Evolutionary conservation across 1,284 basidiomycete genomes (phyloP), one percentile per base, ranked within the genome.

Genomic region (Trametes sp.): DNA sequence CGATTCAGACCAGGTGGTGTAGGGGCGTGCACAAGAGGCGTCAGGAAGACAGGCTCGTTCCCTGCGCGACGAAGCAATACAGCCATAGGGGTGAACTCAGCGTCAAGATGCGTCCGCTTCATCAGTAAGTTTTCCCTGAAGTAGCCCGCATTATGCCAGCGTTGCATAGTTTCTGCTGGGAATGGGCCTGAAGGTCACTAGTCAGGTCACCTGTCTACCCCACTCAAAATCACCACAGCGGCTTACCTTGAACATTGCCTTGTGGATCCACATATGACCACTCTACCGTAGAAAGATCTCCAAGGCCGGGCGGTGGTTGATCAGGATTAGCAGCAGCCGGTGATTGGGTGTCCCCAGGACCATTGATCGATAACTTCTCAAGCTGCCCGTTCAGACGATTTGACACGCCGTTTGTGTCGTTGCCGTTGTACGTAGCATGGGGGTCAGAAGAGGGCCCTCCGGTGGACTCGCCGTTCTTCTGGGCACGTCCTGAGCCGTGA

Each of bases 181-280:
- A 98, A 99, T 2, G 97, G 97, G 55, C 95, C 95, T 95, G 65
- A 2, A 64, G 59, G 66, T 51, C 36, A 48, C 33, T 36, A 28
- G 33, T 66, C 52, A 64, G 53, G 49, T 19, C 59, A 42, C 46
- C 55, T 53, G 42, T 16, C 38, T 28, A n/a, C n/a, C n/a, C n/a
- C n/a, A n/a, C 51, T 23, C 16, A 14, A 33, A 24, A 19, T 9
- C 51, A 51, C 24, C 42, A 42, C 24, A 28, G 58, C 4, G 16
- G 65, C 80, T 69, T 69, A 88, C 95, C 96, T 86, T 98, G 96
- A 51, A 96, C 81, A 67, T 92, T 87, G 33, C 95, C 95, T 65
- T 90, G 87, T 16, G 94, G 95, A 75, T 98, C 96, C 57, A 95
- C 86, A 77, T 98, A 98, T 38, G 88, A 92, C 96, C 96, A 98